Percentiles rank a stretch among this genome's conserved stretches.
Evolutionary conservation across 768 basidiomycete species (phyloP).

Genomic region (Tubosaeta brunneosetosa): DNA sequence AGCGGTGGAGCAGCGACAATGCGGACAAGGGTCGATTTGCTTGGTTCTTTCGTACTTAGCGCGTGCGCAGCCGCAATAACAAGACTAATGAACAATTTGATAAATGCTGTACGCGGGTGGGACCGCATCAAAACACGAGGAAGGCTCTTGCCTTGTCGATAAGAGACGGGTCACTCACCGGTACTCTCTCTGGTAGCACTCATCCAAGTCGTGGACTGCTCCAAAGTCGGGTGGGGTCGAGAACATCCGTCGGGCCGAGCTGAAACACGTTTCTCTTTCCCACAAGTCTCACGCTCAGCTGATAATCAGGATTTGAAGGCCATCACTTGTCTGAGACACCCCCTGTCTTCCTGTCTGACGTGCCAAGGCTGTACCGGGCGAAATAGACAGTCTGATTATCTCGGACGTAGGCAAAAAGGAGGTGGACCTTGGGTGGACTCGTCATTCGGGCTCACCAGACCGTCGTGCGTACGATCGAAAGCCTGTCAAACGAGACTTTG

Average conservation of each 20-base stretch:
- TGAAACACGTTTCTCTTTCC: background rate
- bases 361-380: too few species aligned
- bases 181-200: background rate
- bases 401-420: too few species aligned
- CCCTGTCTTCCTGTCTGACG: too few species aligned
- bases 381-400: too few species aligned
- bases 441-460: background rate
- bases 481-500: too few species aligned
- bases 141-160: background rate
- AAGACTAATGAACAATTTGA: background rate
- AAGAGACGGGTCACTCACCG: background rate
- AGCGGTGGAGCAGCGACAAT: background rate
- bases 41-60: background rate
- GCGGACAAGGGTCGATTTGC: background rate
- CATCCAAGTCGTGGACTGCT: too few species aligned
- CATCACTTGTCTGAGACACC: too few species aligned
- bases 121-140: background rate
- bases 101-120: constrained; percentile 1
- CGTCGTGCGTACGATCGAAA: background rate
- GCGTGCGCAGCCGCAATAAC: background rate
- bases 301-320: too few species aligned
- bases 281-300: background rate
- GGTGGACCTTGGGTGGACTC: too few species aligned
- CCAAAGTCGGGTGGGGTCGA: too few species aligned
- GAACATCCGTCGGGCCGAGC: too few species aligned